phyloP scores from a whole-genome alignment of 371 early-diverging fungal genomes.

The Circinella umbellata region DNA sequence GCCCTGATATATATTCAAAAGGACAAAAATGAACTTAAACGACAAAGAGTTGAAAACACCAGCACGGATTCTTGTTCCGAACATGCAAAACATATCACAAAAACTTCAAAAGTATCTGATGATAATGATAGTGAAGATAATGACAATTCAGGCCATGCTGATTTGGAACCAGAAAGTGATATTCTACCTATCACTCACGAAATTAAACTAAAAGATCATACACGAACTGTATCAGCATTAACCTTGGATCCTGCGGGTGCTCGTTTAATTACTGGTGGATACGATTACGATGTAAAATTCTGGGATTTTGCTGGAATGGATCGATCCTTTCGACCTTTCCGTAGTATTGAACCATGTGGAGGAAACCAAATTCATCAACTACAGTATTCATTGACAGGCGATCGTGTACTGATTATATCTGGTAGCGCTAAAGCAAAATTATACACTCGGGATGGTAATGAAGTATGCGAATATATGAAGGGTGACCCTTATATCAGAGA shows the following conservation, averaged over 20 bases:
- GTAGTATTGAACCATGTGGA: constrained; percentile 80
- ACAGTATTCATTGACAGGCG: constrained; percentile 80
- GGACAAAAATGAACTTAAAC: constrained; percentile 11
- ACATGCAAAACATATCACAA: constrained; percentile 7
- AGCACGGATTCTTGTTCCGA: neutral
- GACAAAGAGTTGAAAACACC: constrained; percentile 3
- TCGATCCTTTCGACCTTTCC: constrained; percentile 73
- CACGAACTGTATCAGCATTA: constrained; percentile 78
- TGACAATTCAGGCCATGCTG: constrained; percentile 30
- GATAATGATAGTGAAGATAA: constrained; percentile 32
- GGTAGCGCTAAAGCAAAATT: constrained; percentile 77
- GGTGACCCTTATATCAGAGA: constrained; percentile 96
- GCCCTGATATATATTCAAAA: neutral
- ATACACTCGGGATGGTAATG: constrained; percentile 80
- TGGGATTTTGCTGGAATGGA: constrained; percentile 96
- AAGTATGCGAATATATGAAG: constrained; percentile 76
- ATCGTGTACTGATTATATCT: constrained; percentile 81
- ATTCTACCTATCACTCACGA: constrained; percentile 71
- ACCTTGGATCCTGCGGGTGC: constrained; percentile 86
- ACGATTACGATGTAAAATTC: constrained; percentile 81
- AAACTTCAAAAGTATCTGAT: constrained; percentile 33
- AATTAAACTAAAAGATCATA: constrained; percentile 70
- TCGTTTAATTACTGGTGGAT: constrained; percentile 80
- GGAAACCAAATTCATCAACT: constrained; percentile 89
- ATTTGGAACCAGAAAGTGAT: constrained; percentile 30